These are phyloP conservation scores for Exophiala lecanii-corni DNA, from an alignment of 2,329 filamentous ascomycete genomes.

Conservation along the genomic window DNA sequence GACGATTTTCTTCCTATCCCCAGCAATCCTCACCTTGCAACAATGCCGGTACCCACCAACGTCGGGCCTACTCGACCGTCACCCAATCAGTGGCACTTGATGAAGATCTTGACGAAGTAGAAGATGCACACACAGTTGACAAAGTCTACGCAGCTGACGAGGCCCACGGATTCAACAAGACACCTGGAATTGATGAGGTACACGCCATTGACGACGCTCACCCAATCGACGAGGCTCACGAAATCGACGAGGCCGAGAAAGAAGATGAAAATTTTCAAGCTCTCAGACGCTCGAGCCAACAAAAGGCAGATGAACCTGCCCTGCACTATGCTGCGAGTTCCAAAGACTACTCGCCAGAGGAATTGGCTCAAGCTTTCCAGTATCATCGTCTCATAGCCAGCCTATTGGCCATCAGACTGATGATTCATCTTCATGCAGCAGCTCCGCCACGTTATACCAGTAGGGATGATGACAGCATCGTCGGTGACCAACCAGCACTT, in stretches of 20 bases:
- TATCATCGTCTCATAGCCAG: conserved; percentile 22
- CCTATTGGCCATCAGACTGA: conserved; percentile 17
- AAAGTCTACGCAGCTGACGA: too few species aligned
- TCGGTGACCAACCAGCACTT: background rate
- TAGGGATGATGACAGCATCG: background rate
- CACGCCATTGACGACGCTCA: too few species aligned
- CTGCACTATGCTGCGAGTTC: too few species aligned
- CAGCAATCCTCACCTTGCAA: too few species aligned
- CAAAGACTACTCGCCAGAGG: background rate
- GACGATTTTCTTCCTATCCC: conserved; percentile 10
- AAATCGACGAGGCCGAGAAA: too few species aligned
- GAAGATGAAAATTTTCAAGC: too few species aligned
- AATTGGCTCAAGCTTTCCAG: conserved; percentile 2
- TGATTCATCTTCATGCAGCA: conserved; percentile 20
- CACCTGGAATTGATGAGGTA: too few species aligned
- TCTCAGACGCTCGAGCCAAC: too few species aligned
- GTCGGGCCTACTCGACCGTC: background rate
- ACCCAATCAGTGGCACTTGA: background rate
- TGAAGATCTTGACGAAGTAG: background rate
- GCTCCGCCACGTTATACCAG: background rate
- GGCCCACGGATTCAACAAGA: too few species aligned
- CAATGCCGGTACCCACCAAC: background rate
- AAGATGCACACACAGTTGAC: background rate
- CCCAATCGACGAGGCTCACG: too few species aligned
- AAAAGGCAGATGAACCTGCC: too few species aligned